Percentiles rank a stretch among this genome's conserved stretches.
Conservation (phyloP, 306 rosid genomes). For the Vigna angularis region DNA sequence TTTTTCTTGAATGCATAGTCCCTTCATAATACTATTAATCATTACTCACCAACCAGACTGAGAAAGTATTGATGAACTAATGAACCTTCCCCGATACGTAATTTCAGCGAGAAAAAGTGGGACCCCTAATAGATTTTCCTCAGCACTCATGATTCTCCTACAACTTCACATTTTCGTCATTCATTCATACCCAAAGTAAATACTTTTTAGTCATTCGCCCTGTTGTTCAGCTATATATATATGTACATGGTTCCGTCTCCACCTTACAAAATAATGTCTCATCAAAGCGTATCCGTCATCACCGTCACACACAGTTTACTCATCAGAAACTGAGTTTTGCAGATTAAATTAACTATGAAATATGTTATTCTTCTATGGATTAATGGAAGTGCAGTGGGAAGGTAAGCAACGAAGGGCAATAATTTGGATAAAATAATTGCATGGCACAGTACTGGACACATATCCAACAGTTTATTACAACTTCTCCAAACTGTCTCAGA, state of each 20-base stretch:
- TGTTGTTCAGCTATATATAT: background rate
- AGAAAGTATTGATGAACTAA: slow-evolving; percentile 8
- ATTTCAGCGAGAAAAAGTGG: background rate
- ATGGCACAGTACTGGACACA: background rate
- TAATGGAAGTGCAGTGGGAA: slow-evolving; percentile 5
- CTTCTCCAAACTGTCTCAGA: background rate
- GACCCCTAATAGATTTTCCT: background rate
- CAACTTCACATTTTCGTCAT: background rate
- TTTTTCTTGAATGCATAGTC: slow-evolving; percentile 12
- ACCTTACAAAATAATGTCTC: background rate
- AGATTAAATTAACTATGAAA: background rate
- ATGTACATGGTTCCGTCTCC: background rate
- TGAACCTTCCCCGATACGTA: slow-evolving; percentile 17
- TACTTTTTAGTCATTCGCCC: background rate
- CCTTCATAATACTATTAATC: slow-evolving; percentile 15
- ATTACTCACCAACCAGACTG: slow-evolving; percentile 38
- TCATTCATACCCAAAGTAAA: background rate
- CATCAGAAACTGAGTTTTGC: background rate
- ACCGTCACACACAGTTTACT: background rate
- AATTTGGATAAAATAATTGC: background rate
- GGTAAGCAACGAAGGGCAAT: background rate
- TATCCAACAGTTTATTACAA: background rate
- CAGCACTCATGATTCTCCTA: background rate
- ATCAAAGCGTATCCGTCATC: background rate
- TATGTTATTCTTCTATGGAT: background rate